Conservation (phyloP, 768 basidiomycete species). For the Russula emetica region DNA sequence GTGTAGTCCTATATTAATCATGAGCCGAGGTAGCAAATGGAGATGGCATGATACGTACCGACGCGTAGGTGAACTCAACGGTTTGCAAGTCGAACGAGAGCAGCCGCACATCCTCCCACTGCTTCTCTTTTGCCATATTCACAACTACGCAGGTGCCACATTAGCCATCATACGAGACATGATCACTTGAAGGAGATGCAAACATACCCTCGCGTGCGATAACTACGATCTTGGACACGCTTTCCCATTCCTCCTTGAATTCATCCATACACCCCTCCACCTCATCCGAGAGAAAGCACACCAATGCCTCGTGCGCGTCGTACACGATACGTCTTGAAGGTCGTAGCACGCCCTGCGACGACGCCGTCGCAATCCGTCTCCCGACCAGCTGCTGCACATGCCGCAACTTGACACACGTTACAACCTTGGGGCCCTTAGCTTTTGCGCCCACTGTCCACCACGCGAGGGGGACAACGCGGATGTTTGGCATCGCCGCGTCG, state of each 20-base stretch:
- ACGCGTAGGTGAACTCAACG: slow-evolving; percentile 82
- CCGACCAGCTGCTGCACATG: slow-evolving; percentile 85
- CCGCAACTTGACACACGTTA: slow-evolving; percentile 87
- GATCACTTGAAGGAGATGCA: neutral
- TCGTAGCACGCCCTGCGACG: slow-evolving; percentile 59
- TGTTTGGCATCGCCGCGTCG: slow-evolving; percentile 90
- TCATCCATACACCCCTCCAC: slow-evolving; percentile 86
- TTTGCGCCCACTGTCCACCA: slow-evolving; percentile 65
- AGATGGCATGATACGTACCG: slow-evolving; percentile 36
- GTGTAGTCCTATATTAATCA: slow-evolving; percentile 55
- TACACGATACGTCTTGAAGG: slow-evolving; percentile 87
- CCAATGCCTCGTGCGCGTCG: slow-evolving; percentile 82
- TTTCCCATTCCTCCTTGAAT: slow-evolving; percentile 89
- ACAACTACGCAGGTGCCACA: slow-evolving; percentile 50
- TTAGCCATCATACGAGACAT: neutral
- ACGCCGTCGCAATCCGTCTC: slow-evolving; percentile 45
- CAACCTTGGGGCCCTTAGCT: slow-evolving; percentile 46
- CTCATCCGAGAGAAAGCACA: slow-evolving; percentile 83
- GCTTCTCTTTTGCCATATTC: slow-evolving; percentile 69
- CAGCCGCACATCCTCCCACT: slow-evolving; percentile 73
- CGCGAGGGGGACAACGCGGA: slow-evolving; percentile 80
- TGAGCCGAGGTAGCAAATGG: neutral
- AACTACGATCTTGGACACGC: slow-evolving; percentile 90
- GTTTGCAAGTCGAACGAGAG: slow-evolving; percentile 89
- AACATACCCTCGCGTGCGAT: slow-evolving; percentile 82